Evolutionary conservation across 75 land plant genomes (phyloP), one percentile per base, ranked within the genome.

Genomic region (Azolla pinnata): DNA sequence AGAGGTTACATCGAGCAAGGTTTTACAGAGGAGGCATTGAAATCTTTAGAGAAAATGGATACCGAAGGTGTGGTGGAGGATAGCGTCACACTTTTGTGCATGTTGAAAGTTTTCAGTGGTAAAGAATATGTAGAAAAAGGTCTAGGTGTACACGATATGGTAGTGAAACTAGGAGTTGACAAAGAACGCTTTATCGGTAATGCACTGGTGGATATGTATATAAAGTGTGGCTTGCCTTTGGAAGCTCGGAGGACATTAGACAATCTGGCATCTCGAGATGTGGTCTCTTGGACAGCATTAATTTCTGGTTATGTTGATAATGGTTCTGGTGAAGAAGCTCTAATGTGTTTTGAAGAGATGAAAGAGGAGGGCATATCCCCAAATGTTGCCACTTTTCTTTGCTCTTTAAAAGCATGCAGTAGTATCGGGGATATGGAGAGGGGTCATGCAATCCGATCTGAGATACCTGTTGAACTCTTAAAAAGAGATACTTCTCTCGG

Each of bases 1-100:
- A 2, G 7, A 28, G 61, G 61, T 1, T 59, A 59, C 18, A 18
- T 31, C n/a, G 34, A 59, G 7, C 34, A 59, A 32, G 61, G 61
- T 2, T 44, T 2, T 31, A 4, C 42, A 2, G 44, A 59, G 4
- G 18, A 31, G 33, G 61, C 31, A 2, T 31, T 59, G 2, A 18
- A 24, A 2, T 33, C 18, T n/a, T 59, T 59, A 1, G 8, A 31
- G 3, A 27, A 35, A 2, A 33, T 59, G 61, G 18, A 59, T 5
- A 18, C 29, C n/a, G 51, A 9, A 33, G 61, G 61, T 33, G 7
- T 31, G 2, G 35, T 18, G 31, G 42, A 4, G 17, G 61, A 59
- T 35, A 2, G n/a, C 1, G 42, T 33, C 7, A 35, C 42, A 33
- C 32, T 32, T n/a, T 21, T 59, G 29, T 31, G 42, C 26, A n/a